Evolutionary conservation across 1,284 basidiomycete species (phyloP).

Genomic region (Cutaneotrichosporon cutaneum): DNA sequence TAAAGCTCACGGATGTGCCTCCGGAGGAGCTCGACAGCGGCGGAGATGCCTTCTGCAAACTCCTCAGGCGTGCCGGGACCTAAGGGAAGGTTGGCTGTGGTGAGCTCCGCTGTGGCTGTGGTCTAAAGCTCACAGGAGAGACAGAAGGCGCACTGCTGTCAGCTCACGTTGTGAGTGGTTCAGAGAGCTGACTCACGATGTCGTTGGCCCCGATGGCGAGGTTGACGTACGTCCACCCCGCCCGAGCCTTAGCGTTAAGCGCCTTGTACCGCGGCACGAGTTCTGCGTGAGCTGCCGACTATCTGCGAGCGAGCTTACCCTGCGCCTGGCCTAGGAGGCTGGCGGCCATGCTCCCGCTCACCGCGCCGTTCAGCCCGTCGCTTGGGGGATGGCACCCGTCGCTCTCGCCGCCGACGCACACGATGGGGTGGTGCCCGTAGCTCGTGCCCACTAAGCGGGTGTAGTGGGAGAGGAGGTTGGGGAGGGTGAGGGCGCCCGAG

Average conservation of each 20-base stretch:
- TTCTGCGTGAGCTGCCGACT: constrained; percentile 28
- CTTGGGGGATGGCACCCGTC: constrained; percentile 24
- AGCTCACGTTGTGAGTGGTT: constrained; percentile 3
- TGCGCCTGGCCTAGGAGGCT: constrained; percentile 37
- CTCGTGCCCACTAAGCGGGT: constrained; percentile 31
- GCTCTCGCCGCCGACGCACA: constrained; percentile 24
- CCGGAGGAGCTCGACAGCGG: constrained; percentile 44
- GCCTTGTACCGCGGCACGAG: constrained; percentile 41
- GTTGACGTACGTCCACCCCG: constrained; percentile 51
- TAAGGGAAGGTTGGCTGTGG: constrained; percentile 32
- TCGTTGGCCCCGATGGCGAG: constrained; percentile 53
- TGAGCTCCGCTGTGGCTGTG: background rate
- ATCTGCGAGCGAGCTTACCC: constrained; percentile 29
- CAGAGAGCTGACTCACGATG: constrained; percentile 34
- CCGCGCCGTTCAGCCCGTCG: constrained; percentile 46
- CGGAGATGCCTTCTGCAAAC: constrained; percentile 43
- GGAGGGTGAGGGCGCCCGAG: constrained; percentile 43
- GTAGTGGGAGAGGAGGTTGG: constrained; percentile 40
- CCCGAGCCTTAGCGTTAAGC: constrained; percentile 20
- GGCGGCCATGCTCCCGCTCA: constrained; percentile 37
- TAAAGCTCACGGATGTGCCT: constrained; percentile 43
- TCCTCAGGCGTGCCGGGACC: constrained; percentile 41
- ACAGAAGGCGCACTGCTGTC: constrained; percentile 48
- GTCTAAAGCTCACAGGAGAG: constrained; percentile 38
- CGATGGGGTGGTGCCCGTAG: constrained; percentile 32